Percentiles rank a stretch among this genome's conserved stretches.
Evolutionary conservation across 2,329 filamentous ascomycete species (phyloP).

Genomic region (Claviceps purpurea): DNA sequence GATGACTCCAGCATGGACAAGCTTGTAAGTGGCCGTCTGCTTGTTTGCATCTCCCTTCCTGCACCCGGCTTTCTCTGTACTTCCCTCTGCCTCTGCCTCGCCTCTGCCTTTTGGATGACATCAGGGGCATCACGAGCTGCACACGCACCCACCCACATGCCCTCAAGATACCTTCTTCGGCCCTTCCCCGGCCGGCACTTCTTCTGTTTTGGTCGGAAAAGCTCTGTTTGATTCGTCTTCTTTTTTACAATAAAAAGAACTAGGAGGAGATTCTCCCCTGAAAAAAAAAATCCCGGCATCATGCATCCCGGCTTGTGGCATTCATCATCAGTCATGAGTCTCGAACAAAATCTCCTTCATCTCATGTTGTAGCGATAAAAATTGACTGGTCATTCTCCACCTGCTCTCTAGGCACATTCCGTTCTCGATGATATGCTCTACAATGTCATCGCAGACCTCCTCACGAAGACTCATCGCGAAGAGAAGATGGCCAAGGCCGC

Average conservation of each 20-base stretch:
- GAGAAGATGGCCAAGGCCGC: constrained; percentile 63
- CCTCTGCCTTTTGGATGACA: background rate
- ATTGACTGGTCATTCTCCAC: background rate
- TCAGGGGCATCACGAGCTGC: constrained; percentile 3
- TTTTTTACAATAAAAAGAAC: background rate
- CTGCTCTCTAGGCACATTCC: constrained; percentile 37
- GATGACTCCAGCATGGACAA: constrained; percentile 41
- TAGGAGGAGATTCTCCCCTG: too few species aligned
- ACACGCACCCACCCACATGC: constrained; percentile 4
- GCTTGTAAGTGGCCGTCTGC: constrained; percentile 35
- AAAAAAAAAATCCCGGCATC: background rate
- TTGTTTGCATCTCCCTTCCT: background rate
- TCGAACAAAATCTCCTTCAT: background rate
- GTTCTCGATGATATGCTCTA: constrained; percentile 64
- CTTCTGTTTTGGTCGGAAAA: background rate
- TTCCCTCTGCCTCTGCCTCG: background rate
- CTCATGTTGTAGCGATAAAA: too few species aligned
- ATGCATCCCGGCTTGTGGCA: background rate
- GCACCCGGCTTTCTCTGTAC: constrained; percentile 4
- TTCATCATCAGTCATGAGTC: background rate
- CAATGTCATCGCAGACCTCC: constrained; percentile 63
- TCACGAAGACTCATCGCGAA: constrained; percentile 61
- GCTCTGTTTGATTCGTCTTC: background rate
- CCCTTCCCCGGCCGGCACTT: background rate
- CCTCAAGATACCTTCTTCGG: background rate